Conservation (phyloP, 805 yeast genomes). For the Phaffomyces antillensis region DNA sequence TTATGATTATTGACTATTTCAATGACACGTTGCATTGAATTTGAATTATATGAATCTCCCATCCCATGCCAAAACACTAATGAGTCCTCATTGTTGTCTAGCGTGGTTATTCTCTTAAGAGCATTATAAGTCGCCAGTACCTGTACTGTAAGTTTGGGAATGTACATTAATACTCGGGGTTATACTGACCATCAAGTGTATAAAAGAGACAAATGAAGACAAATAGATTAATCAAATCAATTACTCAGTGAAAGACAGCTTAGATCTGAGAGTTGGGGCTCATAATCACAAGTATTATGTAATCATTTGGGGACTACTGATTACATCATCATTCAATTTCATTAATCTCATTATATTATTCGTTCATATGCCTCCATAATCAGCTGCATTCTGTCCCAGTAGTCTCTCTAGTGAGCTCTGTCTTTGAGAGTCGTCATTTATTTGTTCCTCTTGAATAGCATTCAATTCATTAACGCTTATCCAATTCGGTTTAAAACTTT, state of each 20-base stretch:
- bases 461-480: constrained; percentile 10
- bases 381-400: not conserved
- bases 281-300: too few relatives aligned
- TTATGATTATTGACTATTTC: constrained; percentile 34
- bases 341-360: too few relatives aligned
- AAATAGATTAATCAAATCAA: not conserved
- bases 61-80: constrained; percentile 82
- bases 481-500: constrained; percentile 11
- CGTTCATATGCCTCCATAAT: constrained; percentile 1
- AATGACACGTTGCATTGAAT: constrained; percentile 44
- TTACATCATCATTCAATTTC: too few relatives aligned
- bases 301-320: too few relatives aligned
- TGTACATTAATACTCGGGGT: constrained; percentile 8
- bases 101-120: constrained; percentile 11
- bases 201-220: not conserved
- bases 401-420: not conserved
- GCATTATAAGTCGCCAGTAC: constrained; percentile 15
- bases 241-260: too few relatives aligned
- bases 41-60: constrained; percentile 66
- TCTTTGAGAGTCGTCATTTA: not conserved
- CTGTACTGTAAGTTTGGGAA: constrained; percentile 12
- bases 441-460: constrained; percentile 10
- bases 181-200: too few relatives aligned
- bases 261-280: too few relatives aligned
- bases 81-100: constrained; percentile 27